Conservation (phyloP, 2,329 filamentous ascomycete species). For the Byssoonygena ceratinophila region DNA sequence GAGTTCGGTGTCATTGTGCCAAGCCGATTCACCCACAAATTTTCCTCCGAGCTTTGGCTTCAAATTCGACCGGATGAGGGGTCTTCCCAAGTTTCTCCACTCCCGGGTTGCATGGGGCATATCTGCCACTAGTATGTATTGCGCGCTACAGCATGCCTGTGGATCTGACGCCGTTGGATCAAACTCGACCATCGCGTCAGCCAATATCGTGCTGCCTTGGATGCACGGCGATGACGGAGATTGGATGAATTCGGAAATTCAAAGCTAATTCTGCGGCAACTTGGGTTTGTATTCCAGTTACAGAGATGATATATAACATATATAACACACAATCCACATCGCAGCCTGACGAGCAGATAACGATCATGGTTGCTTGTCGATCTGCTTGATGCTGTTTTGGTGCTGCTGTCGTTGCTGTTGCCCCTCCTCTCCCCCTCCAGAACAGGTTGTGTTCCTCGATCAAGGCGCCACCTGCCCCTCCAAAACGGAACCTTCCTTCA, state of each 20-base stretch:
- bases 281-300: not conserved
- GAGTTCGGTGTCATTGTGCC: too few relatives aligned
- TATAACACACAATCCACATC: not conserved
- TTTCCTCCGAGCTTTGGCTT: not conserved
- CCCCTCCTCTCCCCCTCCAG: not conserved
- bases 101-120: not conserved
- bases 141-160: too few relatives aligned
- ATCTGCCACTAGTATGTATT: not conserved
- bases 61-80: not conserved
- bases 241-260: not conserved
- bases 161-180: not conserved
- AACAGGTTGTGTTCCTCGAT: too few relatives aligned
- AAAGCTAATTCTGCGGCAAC: not conserved
- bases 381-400: not conserved
- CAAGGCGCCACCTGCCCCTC: slow-evolving; percentile 5
- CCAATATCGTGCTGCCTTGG: not conserved
- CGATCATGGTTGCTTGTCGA: not conserved
- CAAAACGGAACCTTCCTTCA: slow-evolving; percentile 5
- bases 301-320: too few relatives aligned
- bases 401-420: not conserved
- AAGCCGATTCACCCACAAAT: not conserved
- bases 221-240: not conserved
- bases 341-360: not conserved
- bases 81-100: not conserved
- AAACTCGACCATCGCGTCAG: not conserved